Percentiles rank a stretch among this genome's conserved stretches.
phyloP scores from a whole-genome alignment of 306 rosid species.

The Rosa chinensis region DNA sequence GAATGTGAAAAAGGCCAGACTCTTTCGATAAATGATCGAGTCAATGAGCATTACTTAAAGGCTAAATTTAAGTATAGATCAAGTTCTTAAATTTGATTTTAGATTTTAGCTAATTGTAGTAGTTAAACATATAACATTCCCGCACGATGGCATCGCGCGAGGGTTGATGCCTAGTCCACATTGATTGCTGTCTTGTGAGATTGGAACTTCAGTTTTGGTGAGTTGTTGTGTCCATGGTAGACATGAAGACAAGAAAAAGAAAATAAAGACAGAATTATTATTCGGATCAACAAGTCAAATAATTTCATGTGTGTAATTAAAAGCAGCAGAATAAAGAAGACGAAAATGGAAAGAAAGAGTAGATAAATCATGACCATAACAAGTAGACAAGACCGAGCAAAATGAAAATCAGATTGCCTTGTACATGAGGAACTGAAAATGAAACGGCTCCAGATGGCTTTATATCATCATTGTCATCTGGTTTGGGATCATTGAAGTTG shows the following conservation, averaged over 20 bases:
- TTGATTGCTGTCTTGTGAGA: no score
- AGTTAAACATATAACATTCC: no score
- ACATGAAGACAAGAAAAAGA: not conserved
- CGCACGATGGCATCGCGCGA: no score
- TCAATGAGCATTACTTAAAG: no score
- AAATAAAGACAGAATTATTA: not conserved
- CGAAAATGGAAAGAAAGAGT: not conserved
- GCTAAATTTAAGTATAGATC: no score
- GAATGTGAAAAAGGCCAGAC: no score
- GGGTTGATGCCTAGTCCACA: no score
- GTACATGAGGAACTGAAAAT: constrained; percentile 12
- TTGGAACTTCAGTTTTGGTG: no score
- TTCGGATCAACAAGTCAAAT: not conserved
- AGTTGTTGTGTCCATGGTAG: no score
- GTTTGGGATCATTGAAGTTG: constrained; percentile 64
- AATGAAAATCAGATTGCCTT: not conserved
- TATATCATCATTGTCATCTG: constrained; percentile 15
- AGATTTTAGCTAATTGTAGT: no score
- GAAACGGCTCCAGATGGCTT: constrained; percentile 44
- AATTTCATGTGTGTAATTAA: not conserved
- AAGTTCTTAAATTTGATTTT: no score
- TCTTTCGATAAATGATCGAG: no score
- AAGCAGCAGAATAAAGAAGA: not conserved
- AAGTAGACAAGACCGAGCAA: not conserved
- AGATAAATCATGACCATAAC: not conserved